Evolutionary conservation across 371 early-diverging fungal genomes (phyloP), one percentile per base, ranked within the genome.

Genomic region (Astathelohania contejeani): DNA sequence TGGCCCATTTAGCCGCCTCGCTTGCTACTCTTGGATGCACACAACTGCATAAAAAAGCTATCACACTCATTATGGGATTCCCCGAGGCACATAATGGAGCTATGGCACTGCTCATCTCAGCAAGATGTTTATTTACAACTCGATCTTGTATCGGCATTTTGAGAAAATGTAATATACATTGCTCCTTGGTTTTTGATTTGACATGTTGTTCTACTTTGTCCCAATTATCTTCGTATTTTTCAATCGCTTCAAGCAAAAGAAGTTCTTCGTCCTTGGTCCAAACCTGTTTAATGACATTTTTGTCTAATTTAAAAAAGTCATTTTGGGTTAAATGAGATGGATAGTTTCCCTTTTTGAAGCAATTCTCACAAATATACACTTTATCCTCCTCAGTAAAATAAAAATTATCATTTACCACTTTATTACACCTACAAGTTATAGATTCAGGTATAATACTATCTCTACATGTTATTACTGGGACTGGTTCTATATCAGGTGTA

Each of bases 181-280:
- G 83, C 49, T 90, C 89, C 39, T 84, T 78, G 10, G 84, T 80
- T 43, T 85, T 81, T 27, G 88, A 88, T 2, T 87, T 87, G 14
- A 93, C 90, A 64, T 90, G 86, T 32, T 83, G 82, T 9, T 89
- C 79, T 53, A 97, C 83, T 35, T 80, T 79, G 59, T 80, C 79
- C 97, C 97, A 97, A 72, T 92, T 88, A 55, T 92, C 88, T 39
- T 65, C 69, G 74, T 77, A 87, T 78, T 87, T 77, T 63, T 95
- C 95, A 27, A 97, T 75, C 0, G 83, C 95, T 74, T 92, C 94
- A 38, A 97, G 72, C 26, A 97, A 76, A 49, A 84, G 69, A 20
- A 91, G 74, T 6, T 83, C 85, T 67, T 97, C 97, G 70, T 90
- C 82, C 57, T 88, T 88, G 1, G 81, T 78, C 97, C 97, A 97